These are phyloP conservation scores for Amorphotheca resinae DNA, from an alignment of 495 filamentous ascomycete species.

Conservation along the genomic window DNA sequence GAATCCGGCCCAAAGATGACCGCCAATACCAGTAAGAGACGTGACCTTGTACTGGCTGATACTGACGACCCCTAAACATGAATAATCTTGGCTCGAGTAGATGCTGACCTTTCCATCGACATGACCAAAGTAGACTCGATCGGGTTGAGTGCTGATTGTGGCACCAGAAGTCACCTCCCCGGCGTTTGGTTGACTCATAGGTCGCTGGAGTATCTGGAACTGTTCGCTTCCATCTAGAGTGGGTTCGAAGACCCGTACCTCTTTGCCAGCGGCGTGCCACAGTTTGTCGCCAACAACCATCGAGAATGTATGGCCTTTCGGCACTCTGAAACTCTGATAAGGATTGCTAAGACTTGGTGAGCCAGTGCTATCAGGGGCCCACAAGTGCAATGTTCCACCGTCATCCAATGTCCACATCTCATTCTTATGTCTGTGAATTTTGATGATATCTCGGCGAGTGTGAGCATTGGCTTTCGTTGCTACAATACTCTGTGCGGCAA, in stretches of 20 bases:
- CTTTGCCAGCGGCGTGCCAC: constrained; percentile 83
- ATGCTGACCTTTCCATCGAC: constrained; percentile 87
- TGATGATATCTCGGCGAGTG: constrained; percentile 68
- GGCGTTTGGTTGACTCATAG: constrained; percentile 49
- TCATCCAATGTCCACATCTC: constrained; percentile 95
- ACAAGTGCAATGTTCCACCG: constrained; percentile 74
- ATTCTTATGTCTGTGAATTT: constrained; percentile 73
- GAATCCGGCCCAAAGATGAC: constrained; percentile 85
- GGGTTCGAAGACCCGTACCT: constrained; percentile 73
- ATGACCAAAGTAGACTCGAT: constrained; percentile 83
- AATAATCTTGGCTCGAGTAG: constrained; percentile 63
- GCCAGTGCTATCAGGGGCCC: constrained; percentile 68
- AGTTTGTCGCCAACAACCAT: constrained; percentile 66
- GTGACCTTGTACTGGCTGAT: constrained; percentile 95
- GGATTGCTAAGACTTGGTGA: constrained; percentile 57
- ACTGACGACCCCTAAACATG: constrained; percentile 64
- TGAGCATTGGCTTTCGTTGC: constrained; percentile 58
- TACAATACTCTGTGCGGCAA: constrained; percentile 53
- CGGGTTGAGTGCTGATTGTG: constrained; percentile 57
- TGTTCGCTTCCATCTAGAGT: constrained; percentile 47
- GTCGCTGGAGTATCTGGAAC: constrained; percentile 59
- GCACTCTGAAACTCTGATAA: constrained; percentile 53
- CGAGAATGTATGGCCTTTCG: constrained; percentile 76
- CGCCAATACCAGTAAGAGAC: constrained; percentile 68
- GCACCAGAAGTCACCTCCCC: constrained; percentile 87